These are phyloP conservation scores for Claviceps africana DNA, from an alignment of 2,329 filamentous ascomycete genomes.

Conservation along the genomic window DNA sequence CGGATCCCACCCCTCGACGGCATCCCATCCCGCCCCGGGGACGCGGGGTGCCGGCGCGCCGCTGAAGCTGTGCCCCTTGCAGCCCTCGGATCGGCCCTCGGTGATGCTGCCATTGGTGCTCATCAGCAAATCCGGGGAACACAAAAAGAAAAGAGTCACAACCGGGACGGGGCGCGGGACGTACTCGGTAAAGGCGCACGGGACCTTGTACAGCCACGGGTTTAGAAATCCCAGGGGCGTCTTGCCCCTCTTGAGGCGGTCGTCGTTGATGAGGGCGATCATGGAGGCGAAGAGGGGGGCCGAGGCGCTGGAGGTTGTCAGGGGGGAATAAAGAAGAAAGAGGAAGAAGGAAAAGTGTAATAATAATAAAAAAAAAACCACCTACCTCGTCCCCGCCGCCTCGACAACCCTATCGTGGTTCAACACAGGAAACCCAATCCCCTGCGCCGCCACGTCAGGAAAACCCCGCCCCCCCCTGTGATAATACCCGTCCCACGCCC, in stretches of 20 bases:
- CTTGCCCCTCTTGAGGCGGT: constrained; percentile 39
- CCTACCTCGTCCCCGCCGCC: constrained; percentile 22
- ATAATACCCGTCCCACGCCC: constrained; percentile 34
- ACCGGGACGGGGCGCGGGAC: too few relatives aligned
- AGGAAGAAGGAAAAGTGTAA: background rate
- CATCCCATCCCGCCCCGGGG: constrained; percentile 5
- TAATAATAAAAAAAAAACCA: background rate
- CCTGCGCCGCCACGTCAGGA: constrained; percentile 48
- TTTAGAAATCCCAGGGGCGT: constrained; percentile 45
- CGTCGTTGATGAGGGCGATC: constrained; percentile 50
- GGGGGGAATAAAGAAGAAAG: background rate
- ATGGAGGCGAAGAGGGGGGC: constrained; percentile 49
- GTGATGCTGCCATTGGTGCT: constrained; percentile 24
- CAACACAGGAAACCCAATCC: constrained; percentile 18
- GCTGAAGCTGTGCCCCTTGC: constrained; percentile 14
- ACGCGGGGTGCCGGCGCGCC: constrained; percentile 13
- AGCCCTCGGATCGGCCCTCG: constrained; percentile 19
- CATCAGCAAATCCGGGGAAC: too few relatives aligned
- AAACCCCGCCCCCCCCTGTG: constrained; percentile 39
- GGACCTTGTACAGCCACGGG: constrained; percentile 40
- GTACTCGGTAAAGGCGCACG: constrained; percentile 22
- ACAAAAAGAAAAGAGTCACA: too few relatives aligned
- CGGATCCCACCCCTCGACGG: constrained; percentile 21
- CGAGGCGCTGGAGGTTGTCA: constrained; percentile 30
- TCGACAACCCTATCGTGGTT: constrained; percentile 14